Evolutionary conservation across 2,329 filamentous ascomycete species (phyloP), one percentile per base, ranked within the genome.

Genomic region (Fusarium continuum): DNA sequence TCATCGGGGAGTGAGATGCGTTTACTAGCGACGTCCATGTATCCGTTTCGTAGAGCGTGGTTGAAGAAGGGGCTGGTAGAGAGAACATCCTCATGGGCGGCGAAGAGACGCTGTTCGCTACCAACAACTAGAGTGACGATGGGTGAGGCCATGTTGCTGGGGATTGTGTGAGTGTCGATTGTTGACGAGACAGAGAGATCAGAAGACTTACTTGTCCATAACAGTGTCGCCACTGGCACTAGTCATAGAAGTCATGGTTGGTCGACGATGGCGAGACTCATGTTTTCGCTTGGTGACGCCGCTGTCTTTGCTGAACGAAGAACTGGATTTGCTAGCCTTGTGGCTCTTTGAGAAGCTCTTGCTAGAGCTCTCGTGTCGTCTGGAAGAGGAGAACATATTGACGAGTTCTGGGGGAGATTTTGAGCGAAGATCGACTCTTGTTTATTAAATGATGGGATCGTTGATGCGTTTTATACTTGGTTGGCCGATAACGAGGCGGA

Each of bases 51-150:
- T 8, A 78, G 69, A 47, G 75, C 74, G 41, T 74, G 70, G 49
- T 65, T 68, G 78, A 97, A 96, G 83, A 89, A 96, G 8, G 92
- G 88, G 10, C 92, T 95, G 51, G 85, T 80, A 74, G 83, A 85
- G 57, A 97, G 87, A 60, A 96, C 85, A 67, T 95, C 90, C 80
- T 96, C 91, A 76, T 97, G 93, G 7, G 92, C 92, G 31, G 93
- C 93, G 73, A 97, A 97, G 68, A 97, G 89, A 19, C 93, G 88
- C 75, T 93, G 89, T 67, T 93, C 89, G 6, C 84, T 84, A n/a
- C 92, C 92, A 69, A 96, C 86, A 69, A 91, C 86, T 61, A 96
- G 84, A 9, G 91, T 96, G 67, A 96, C 85, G 73, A 95, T 91
- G 38, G 89, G 81, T 4, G 89, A 90, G 22, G 83, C 84, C 55